Evolutionary conservation across 345 rosid species (phyloP), one percentile per base, ranked within the genome.

Genomic region (Hypericum androsaemum): DNA sequence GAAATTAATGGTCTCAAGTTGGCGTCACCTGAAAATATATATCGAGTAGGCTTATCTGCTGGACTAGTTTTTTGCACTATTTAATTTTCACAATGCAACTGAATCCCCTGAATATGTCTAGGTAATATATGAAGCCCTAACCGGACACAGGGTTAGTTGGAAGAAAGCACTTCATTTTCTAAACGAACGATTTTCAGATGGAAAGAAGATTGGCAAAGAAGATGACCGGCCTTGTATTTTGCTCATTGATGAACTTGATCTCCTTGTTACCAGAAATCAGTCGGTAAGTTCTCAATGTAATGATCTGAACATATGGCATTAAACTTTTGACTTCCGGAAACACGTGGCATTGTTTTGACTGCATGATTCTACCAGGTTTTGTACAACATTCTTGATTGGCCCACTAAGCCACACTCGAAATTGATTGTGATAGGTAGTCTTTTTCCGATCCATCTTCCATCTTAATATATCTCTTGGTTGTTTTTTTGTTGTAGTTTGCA

Each of bases 191-290:
- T 90, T 90, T 74, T 72, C 88, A 47, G 80, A 74, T 52, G 88
- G 94, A 43, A 82, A 74, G 59, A 75, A 59, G 52, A 61, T 62
- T 58, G 73, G 79, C 45, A 82, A 73, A 60, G 86, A 68, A 22
- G 84, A 82, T 16, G 83, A 76, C 39, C 71, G 65, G 41, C 98
- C 96, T 47, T 87, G 95, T 65, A 83, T 92, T 65, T 81, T 90
- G 57, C 94, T 90, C 41, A 92, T 92, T 17, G 98, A 92, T 70
- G 98, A 92, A 58, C 96, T 92, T 52, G 98, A 92, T 76, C 88
- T 88, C 47, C 80, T 92, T 62, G 89, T 92, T 16, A 92, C 98
- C 44, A 80, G 98, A 72, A 92, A 88, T 46, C 96, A 92, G 40
- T 88, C 95, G 69, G 96, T 84, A 84, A 64, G 28, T 57, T 57